Conservation (phyloP, 768 basidiomycete genomes). For the Mycena epipterygia region DNA sequence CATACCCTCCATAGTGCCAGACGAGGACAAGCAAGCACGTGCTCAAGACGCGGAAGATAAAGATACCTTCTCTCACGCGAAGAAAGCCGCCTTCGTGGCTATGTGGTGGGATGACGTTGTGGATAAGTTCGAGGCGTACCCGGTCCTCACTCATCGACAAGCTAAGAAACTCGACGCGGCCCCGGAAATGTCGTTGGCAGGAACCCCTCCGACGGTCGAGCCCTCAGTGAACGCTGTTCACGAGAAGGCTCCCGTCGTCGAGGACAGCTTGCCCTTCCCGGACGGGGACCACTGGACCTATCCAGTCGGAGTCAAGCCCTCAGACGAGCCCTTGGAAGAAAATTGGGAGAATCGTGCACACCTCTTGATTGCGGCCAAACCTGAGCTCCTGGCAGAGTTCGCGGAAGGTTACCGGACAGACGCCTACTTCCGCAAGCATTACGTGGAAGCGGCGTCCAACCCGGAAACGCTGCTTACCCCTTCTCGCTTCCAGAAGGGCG, state of each 20-base stretch:
- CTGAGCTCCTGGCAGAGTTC: background rate
- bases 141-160: background rate
- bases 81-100: background rate
- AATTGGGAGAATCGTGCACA: background rate
- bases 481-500: slow-evolving; percentile 8
- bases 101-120: slow-evolving; percentile 12
- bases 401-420: background rate
- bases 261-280: slow-evolving; percentile 10
- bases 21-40: background rate
- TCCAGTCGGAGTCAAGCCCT: background rate
- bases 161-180: background rate
- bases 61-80: background rate
- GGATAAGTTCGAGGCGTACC: background rate
- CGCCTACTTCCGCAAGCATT: background rate
- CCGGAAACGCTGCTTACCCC: slow-evolving; percentile 1
- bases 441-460: background rate
- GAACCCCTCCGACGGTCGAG: too few relatives aligned
- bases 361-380: background rate
- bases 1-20: background rate
- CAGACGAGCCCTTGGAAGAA: background rate
- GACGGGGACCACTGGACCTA: slow-evolving; percentile 1
- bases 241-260: too few relatives aligned
- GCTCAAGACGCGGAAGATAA: background rate
- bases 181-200: background rate
- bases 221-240: too few relatives aligned